Evolutionary conservation across 2,329 filamentous ascomycete species (phyloP).

Genomic region (Graphium sp.): DNA sequence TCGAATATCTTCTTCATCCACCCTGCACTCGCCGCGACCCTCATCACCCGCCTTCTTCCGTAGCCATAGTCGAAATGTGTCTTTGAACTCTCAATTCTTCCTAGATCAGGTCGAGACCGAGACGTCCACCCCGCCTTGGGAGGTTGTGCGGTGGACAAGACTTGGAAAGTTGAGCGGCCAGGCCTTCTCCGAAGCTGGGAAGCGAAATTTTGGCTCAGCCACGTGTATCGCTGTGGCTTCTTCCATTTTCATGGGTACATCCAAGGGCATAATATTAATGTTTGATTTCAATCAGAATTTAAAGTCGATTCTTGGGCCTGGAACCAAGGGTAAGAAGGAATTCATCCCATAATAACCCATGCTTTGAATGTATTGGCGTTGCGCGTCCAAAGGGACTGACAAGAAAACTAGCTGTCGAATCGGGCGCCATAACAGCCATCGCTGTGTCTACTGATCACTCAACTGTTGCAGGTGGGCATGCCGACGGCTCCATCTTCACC

Average conservation of each 20-base stretch:
- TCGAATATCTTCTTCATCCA: conserved; percentile 49
- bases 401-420: conserved; percentile 60
- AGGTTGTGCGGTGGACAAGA: conserved; percentile 92
- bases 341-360: too few species aligned
- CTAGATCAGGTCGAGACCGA: conserved; percentile 48
- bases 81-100: conserved; percentile 53
- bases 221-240: conserved; percentile 83
- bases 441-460: conserved; percentile 89
- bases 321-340: conserved; percentile 56
- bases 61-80: conserved; percentile 67
- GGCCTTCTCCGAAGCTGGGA: conserved; percentile 82
- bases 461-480: conserved; percentile 80
- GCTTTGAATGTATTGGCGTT: neutral
- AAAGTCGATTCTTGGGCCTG: conserved; percentile 83
- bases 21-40: conserved; percentile 43
- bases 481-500: conserved; percentile 82
- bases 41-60: conserved; percentile 63
- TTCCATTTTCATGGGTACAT: conserved; percentile 77
- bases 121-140: conserved; percentile 72
- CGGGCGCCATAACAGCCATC: conserved; percentile 70
- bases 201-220: conserved; percentile 78
- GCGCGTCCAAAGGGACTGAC: conserved; percentile 12
- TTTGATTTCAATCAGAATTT: conserved; percentile 97
- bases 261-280: conserved; percentile 83
- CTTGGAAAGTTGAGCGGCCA: conserved; percentile 78